These are phyloP conservation scores for Endogone sp. DNA, from an alignment of 192 early-diverging fungal genomes.

Conservation along the genomic window DNA sequence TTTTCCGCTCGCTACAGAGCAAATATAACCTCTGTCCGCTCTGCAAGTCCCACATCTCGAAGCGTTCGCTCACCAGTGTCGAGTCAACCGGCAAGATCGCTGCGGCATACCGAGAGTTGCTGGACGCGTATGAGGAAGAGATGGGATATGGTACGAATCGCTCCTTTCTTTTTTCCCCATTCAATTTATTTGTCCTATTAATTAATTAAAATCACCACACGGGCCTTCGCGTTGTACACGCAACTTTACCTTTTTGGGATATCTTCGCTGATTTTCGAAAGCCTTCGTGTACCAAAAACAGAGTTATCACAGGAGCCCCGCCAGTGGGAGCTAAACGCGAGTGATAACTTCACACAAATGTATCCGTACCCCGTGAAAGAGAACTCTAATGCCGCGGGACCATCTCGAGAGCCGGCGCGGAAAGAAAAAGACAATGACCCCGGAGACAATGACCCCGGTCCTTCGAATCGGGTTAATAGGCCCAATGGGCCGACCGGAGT, in stretches of 20 bases:
- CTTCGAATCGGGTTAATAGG: not conserved
- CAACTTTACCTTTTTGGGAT: conserved; percentile 11
- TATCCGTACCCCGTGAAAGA: conserved; percentile 33
- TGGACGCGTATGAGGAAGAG: conserved; percentile 20
- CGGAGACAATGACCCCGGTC: not conserved
- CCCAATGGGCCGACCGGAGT: not conserved
- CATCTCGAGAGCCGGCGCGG: not conserved
- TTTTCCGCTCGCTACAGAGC: conserved; percentile 15
- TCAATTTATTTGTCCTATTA: too few relatives aligned
- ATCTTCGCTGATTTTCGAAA: not conserved
- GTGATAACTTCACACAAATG: conserved; percentile 27
- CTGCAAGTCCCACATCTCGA: conserved; percentile 22
- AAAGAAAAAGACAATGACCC: too few relatives aligned
- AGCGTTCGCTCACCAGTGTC: conserved; percentile 18
- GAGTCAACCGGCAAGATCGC: conserved; percentile 21
- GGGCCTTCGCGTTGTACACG: not conserved
- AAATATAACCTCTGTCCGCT: conserved; percentile 23
- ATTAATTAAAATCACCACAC: not conserved
- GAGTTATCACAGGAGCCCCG: conserved; percentile 28
- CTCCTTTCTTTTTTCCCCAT: too few relatives aligned
- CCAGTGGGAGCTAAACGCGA: conserved; percentile 15
- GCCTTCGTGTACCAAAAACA: not conserved
- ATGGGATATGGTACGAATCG: conserved; percentile 18
- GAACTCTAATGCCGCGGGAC: not conserved
- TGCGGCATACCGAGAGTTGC: conserved; percentile 14